Evolutionary conservation across 2,329 filamentous ascomycete genomes (phyloP).

Genomic region (Talaromyces sp.): DNA sequence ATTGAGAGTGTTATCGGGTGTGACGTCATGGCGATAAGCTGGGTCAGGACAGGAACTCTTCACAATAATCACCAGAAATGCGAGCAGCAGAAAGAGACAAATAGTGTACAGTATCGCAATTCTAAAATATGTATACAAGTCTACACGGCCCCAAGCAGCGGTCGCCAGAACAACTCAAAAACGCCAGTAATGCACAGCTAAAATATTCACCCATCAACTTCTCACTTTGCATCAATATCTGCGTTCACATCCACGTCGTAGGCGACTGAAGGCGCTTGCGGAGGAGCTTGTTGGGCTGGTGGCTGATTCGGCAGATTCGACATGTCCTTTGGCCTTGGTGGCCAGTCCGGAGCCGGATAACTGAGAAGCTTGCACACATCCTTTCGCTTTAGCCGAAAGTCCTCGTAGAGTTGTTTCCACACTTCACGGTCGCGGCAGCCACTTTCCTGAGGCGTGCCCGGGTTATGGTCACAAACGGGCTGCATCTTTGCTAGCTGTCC

Average conservation of each 20-base stretch:
- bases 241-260: not conserved
- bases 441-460: slow-evolving; percentile 32
- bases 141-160: not conserved
- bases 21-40: slow-evolving; percentile 4
- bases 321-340: slow-evolving; percentile 16
- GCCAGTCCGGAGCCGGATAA: slow-evolving; percentile 32
- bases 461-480: slow-evolving; percentile 31
- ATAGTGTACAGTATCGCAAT: not conserved
- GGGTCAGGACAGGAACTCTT: slow-evolving; percentile 3
- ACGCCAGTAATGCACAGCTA: slow-evolving; percentile 4
- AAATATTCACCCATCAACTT: not conserved
- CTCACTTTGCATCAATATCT: not conserved
- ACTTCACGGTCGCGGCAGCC: slow-evolving; percentile 35
- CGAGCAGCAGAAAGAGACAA: not conserved
- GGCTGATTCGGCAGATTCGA: slow-evolving; percentile 12
- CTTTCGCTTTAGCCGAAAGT: slow-evolving; percentile 32
- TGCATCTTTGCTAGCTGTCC: slow-evolving; percentile 28
- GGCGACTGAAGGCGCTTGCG: not conserved
- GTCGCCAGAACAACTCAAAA: not conserved
- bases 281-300: not conserved
- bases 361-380: slow-evolving; percentile 34
- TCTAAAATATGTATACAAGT: not conserved
- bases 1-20: not conserved
- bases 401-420: slow-evolving; percentile 35
- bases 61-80: not conserved